These are phyloP conservation scores for Selaginella tamariscina DNA, from an alignment of 75 land plant species.

Conservation along the genomic window DNA sequence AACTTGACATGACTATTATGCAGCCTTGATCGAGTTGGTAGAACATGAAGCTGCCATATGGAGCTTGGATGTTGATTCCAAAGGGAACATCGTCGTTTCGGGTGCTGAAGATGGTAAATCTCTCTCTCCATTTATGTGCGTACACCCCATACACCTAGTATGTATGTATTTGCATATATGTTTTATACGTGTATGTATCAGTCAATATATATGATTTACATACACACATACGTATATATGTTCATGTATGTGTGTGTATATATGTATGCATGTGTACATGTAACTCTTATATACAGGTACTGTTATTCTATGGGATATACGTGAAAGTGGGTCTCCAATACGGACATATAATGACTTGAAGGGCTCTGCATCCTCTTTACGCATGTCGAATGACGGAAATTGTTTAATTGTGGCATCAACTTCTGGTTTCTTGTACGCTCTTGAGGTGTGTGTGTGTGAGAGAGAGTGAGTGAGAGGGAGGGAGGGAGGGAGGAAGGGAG, in stretches of 20 bases:
- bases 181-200: too few relatives aligned
- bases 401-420: slow-evolving; percentile 28
- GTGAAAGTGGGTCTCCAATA: slow-evolving; percentile 18
- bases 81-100: slow-evolving; percentile 28
- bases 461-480: slow-evolving; percentile 14
- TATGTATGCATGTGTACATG: not conserved
- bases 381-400: slow-evolving; percentile 16
- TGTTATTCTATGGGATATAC: slow-evolving; percentile 29
- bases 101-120: slow-evolving; percentile 40
- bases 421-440: slow-evolving; percentile 22
- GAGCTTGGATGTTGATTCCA: slow-evolving; percentile 26
- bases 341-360: slow-evolving; percentile 16
- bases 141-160: too few relatives aligned
- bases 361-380: slow-evolving; percentile 19
- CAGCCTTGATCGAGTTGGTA: slow-evolving; percentile 28
- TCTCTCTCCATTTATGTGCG: too few relatives aligned
- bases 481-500: not conserved
- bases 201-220: too few relatives aligned
- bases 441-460: slow-evolving; percentile 19
- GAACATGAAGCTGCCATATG: slow-evolving; percentile 37
- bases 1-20: too few relatives aligned
- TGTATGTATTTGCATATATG: too few relatives aligned
- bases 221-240: not conserved
- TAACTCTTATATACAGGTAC: slow-evolving; percentile 18
- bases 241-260: not conserved